Evolutionary conservation across 2,329 filamentous ascomycete genomes (phyloP).

Genomic region (Cercospora janseana): DNA sequence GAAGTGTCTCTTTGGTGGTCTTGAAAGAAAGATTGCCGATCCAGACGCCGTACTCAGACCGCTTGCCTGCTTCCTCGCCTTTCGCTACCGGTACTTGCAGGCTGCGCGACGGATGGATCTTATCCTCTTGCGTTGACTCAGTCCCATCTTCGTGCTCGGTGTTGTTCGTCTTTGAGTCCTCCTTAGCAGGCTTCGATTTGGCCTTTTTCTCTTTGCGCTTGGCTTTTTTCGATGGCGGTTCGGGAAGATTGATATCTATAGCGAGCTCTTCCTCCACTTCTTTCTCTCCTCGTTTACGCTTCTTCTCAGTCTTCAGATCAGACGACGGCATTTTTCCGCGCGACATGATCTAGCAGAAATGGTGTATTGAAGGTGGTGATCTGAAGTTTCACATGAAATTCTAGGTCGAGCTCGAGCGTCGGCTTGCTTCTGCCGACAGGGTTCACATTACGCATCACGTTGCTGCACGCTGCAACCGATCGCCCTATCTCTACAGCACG

Average conservation of each 20-base stretch:
- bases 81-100: constrained; percentile 16
- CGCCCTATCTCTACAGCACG: background rate
- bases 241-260: constrained; percentile 83
- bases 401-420: constrained; percentile 9
- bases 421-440: constrained; percentile 1
- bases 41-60: constrained; percentile 86
- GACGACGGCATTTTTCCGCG: constrained; percentile 17
- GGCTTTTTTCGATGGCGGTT: constrained; percentile 92
- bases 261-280: constrained; percentile 63
- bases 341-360: constrained; percentile 9
- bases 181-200: constrained; percentile 27
- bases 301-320: constrained; percentile 37
- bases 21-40: constrained; percentile 92
- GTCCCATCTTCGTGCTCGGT: constrained; percentile 13
- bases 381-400: constrained; percentile 7
- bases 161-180: too few relatives aligned
- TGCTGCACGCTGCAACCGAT: background rate
- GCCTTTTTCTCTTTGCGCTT: constrained; percentile 82
- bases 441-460: constrained; percentile 7
- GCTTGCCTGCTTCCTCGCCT: constrained; percentile 40
- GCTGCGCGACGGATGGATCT: constrained; percentile 13
- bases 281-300: constrained; percentile 64
- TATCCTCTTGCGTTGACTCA: constrained; percentile 12
- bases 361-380: background rate
- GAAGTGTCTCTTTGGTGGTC: constrained; percentile 69